Percentiles rank a stretch among this genome's conserved stretches.
Evolutionary conservation across 768 basidiomycete genomes (phyloP).

Genomic region (Amanita rimosa): DNA sequence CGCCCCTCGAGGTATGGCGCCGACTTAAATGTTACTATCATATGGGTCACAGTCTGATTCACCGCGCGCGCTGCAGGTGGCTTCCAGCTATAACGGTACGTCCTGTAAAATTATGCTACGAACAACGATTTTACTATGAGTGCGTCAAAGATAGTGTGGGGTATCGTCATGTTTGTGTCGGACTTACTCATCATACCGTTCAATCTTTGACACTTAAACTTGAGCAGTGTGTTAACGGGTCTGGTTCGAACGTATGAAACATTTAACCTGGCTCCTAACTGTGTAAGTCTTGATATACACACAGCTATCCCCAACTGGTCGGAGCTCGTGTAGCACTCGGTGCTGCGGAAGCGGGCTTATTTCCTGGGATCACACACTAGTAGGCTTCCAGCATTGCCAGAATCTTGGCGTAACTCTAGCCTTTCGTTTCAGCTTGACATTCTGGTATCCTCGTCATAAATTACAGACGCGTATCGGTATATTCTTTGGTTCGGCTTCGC

Average conservation of each 20-base stretch:
- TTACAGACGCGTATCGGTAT: constrained; percentile 48
- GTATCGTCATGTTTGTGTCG: constrained; percentile 40
- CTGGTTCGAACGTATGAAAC: constrained; percentile 48
- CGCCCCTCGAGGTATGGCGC: constrained; percentile 51
- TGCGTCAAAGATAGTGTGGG: constrained; percentile 43
- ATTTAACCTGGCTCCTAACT: neutral
- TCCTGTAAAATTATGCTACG: constrained; percentile 2
- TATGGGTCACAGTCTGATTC: neutral
- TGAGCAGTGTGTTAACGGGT: constrained; percentile 47
- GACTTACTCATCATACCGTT: neutral
- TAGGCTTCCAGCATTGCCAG: constrained; percentile 17
- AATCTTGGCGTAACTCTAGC: neutral
- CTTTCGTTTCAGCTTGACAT: constrained; percentile 31
- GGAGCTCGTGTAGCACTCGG: constrained; percentile 19
- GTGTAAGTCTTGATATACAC: neutral
- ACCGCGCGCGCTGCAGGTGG: constrained; percentile 29
- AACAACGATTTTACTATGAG: neutral
- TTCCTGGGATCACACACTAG: constrained; percentile 71
- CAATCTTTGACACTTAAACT: neutral
- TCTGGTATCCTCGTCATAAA: constrained; percentile 60
- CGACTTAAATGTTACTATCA: too few species aligned
- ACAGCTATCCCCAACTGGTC: neutral
- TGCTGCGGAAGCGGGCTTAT: constrained; percentile 58
- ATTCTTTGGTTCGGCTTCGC: constrained; percentile 58
- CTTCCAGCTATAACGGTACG: constrained; percentile 53